These are phyloP conservation scores for Trichosporon sp. DNA, from an alignment of 1,284 basidiomycete genomes.

Conservation along the genomic window DNA sequence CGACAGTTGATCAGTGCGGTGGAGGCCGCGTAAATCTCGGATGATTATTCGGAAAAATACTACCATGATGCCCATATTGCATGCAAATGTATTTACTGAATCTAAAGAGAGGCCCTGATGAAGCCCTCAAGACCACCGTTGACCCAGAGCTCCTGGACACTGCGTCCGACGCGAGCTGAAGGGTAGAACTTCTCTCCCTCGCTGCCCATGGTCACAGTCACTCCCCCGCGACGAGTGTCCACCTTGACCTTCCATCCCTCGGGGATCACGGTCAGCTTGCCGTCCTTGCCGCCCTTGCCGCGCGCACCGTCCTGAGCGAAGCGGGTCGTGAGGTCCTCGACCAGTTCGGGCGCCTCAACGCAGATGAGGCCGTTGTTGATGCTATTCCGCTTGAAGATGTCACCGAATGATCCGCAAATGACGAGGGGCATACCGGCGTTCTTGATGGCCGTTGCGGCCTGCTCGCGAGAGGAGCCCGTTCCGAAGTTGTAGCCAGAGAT, in stretches of 20 bases:
- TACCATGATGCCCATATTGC: neutral
- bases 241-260: conserved; percentile 60
- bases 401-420: conserved; percentile 93
- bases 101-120: conserved; percentile 51
- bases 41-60: neutral
- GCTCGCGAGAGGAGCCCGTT: conserved; percentile 96
- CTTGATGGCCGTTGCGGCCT: conserved; percentile 95
- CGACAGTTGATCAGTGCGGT: neutral
- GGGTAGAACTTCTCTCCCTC: conserved; percentile 57
- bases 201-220: conserved; percentile 54
- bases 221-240: conserved; percentile 62
- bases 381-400: conserved; percentile 98
- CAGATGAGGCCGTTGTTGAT: conserved; percentile 99
- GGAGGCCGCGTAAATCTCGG: neutral
- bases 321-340: conserved; percentile 70
- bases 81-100: neutral
- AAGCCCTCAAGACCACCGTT: conserved; percentile 54
- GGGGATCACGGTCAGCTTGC: conserved; percentile 73
- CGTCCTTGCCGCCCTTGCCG: conserved; percentile 67
- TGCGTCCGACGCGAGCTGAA: conserved; percentile 71
- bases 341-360: conserved; percentile 82
- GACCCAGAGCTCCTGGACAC: conserved; percentile 78
- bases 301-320: conserved; percentile 69
- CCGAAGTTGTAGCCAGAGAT: conserved; percentile 98
- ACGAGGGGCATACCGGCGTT: conserved; percentile 89